Evolutionary conservation across 306 rosid species (phyloP), one percentile per base, ranked within the genome.

Genomic region (Rosa multiflora): DNA sequence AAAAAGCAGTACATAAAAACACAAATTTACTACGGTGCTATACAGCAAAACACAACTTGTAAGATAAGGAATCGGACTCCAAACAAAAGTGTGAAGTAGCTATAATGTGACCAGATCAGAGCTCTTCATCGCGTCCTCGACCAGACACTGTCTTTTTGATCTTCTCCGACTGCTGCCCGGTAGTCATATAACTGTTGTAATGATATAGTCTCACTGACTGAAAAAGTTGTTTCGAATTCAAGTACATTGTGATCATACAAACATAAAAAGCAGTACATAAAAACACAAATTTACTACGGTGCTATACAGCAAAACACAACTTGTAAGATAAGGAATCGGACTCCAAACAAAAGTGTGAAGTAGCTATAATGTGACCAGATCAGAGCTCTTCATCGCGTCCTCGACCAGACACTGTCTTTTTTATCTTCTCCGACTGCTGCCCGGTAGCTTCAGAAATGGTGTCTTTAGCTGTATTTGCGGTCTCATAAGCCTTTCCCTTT

Each of bases 321-420:
- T 13, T 58, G 42, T 43, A 75, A 43, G 15, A 75, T 59, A 56
- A 40, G 53, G 13, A 13, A 26, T 53, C 46, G 62, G 18, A 3
- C 20, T 40, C 5, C 6, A 5, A 42, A 69, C 73, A 69, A 4
- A n/a, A 42, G 73, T 43, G 4, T 68, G 59, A 8, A 14, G 15
- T 21, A 9, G 8, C 13, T 23, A 70, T 4, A 1, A 14, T 4
- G 13, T 14, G 13, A 49, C 14, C 6, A 49, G 72, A 47, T 89
- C 78, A 91, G 69, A 92, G 94, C 86, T 90, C 97, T 52, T 87
- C 87, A 73, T 88, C 87, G 1, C 87, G 67, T 42, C 55, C 72
- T 77, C 79, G 21, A 4, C 87, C 88, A 1, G 76, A 82, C 5
- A 62, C 8, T 1, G 56, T 78, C 4, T 85, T 86, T 47, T 84